Conservation (phyloP, 768 basidiomycete genomes). For the Pleurotus giganteus region DNA sequence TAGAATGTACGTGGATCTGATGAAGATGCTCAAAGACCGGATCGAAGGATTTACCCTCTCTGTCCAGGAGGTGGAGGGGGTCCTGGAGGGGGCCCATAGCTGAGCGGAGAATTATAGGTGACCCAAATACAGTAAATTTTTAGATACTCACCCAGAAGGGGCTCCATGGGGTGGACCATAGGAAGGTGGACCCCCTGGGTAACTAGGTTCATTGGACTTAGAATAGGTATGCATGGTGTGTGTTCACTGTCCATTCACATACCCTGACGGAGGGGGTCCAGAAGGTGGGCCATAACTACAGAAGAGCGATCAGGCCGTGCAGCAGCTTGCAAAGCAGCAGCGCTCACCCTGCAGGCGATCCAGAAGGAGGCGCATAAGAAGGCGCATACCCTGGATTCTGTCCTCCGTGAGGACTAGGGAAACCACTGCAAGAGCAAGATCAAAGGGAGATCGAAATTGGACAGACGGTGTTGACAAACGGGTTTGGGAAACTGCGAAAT, state of each 20-base stretch:
- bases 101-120: conserved; percentile 2
- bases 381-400: conserved; percentile 43
- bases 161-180: conserved; percentile 17
- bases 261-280: conserved; percentile 34
- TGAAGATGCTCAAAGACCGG: not conserved
- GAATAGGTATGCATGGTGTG: not conserved
- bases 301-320: not conserved
- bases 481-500: conserved; percentile 25
- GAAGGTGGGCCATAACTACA: conserved; percentile 30
- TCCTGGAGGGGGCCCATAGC: conserved; percentile 22
- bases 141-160: conserved; percentile 19
- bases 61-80: conserved; percentile 23
- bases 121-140: not conserved
- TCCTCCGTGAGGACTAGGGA: conserved; percentile 22
- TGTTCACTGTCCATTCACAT: conserved; percentile 4
- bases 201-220: not conserved
- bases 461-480: conserved; percentile 22
- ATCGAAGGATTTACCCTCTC: conserved; percentile 5
- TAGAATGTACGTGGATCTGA: conserved; percentile 12
- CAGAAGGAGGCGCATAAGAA: conserved; percentile 23
- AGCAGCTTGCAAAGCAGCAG: too few species aligned
- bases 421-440: conserved; percentile 11
- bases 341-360: conserved; percentile 12
- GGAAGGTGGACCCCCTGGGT: not conserved
- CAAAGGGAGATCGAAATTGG: not conserved